Evolutionary conservation across 768 basidiomycete genomes (phyloP), one percentile per base, ranked within the genome.

Genomic region (Trametes gibbosa): DNA sequence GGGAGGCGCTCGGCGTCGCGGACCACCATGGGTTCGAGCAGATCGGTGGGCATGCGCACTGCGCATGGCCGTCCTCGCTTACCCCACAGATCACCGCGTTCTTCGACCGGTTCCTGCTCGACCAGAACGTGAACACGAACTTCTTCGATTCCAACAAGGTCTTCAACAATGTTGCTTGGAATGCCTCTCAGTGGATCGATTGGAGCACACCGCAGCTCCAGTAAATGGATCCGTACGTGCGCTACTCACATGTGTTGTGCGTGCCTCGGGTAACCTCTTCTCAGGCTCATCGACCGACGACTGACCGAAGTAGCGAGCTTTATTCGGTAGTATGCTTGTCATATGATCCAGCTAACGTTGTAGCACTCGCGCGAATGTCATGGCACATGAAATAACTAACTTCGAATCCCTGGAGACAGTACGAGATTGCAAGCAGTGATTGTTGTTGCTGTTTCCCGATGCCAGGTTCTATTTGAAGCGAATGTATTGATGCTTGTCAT

Each of bases 21-120:
- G 73, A 77, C 58, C 65, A 69, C 39, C 81, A 81, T 76, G 84
- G 83, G 27, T 80, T 81, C 61, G 79, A 78, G 14, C 80, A 82
- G 69, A 73, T 79, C 25, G 82, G 81, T 25, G 77, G 78, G 58
- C 83, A 85, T 62, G 68, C 69, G 32, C 84, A 85, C 63, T 85
- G 84, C 70, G 70, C 70, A 2, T 84, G 81, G 79, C 84, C 84
- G 3, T 70, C 77, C 3, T 65, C 59, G 42, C 76, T 81, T 58
- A 74, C 79, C 51, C 66, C 72, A 1, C 74, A 78, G 40, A 71
- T 85, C 54, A 75, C 74, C 58, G 82, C 82, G 13, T 85, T 83
- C 68, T 69, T 85, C 64, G 75, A 81, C 71, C 79, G 78, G 64
- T 85, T 84, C 73, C 68, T 85, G 67, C 72, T 80, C 49, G 77